Conservation (phyloP, 352 stramenopile species). For the Elongisporangium undulatum region DNA sequence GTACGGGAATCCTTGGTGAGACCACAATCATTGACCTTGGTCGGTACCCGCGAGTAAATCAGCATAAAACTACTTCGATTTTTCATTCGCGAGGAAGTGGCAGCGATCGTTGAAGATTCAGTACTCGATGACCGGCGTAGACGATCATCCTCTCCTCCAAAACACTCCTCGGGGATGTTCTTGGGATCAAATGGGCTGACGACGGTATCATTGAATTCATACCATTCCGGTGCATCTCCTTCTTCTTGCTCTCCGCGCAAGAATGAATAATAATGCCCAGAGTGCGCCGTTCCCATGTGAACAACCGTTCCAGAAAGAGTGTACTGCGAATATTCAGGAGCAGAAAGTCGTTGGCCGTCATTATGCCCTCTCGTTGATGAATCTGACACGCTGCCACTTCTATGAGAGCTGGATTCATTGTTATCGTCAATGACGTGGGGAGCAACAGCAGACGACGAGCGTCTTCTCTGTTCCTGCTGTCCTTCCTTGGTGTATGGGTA, state of each 20-base stretch:
- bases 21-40: constrained; percentile 26
- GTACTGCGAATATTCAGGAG: constrained; percentile 83
- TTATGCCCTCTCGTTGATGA: constrained; percentile 13
- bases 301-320: constrained; percentile 85
- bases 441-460: constrained; percentile 18
- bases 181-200: constrained; percentile 70
- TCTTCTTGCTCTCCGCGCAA: constrained; percentile 55
- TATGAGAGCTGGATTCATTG: constrained; percentile 7
- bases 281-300: constrained; percentile 85
- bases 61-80: constrained; percentile 88
- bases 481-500: constrained; percentile 87
- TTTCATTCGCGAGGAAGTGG: constrained; percentile 48
- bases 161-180: constrained; percentile 74
- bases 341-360: constrained; percentile 20
- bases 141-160: constrained; percentile 44
- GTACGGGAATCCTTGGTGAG: constrained; percentile 4
- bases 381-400: constrained; percentile 9
- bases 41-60: constrained; percentile 62
- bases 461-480: constrained; percentile 56
- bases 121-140: constrained; percentile 10
- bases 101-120: constrained; percentile 8
- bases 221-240: constrained; percentile 49
- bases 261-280: constrained; percentile 90
- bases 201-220: constrained; percentile 87
- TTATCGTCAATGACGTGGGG: constrained; percentile 4